phyloP scores from a whole-genome alignment of 2,329 filamentous ascomycete species.

The Conoideocrella luteorostrata region DNA sequence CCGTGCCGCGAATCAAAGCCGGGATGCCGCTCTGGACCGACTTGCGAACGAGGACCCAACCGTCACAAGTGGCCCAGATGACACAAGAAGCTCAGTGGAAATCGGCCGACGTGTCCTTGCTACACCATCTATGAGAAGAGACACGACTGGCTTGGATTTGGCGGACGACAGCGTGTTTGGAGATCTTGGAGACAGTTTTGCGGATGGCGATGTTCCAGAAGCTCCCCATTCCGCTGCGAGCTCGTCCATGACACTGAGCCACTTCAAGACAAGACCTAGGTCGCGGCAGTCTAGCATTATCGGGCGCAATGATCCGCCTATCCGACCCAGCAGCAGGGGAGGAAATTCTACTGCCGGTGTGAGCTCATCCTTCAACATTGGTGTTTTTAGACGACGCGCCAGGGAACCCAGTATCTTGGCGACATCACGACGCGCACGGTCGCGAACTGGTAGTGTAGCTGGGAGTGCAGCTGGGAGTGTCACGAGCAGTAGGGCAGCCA shows the following conservation, averaged over 20 bases:
- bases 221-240: constrained; percentile 35
- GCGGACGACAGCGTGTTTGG: constrained; percentile 43
- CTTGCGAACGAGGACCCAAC: constrained; percentile 29
- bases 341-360: constrained; percentile 41
- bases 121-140: constrained; percentile 29
- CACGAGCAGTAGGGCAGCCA: constrained; percentile 13
- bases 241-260: constrained; percentile 40
- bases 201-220: constrained; percentile 28
- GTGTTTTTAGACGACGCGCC: constrained; percentile 49
- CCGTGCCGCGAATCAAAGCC: constrained; percentile 19
- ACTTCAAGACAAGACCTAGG: constrained; percentile 33
- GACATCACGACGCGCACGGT: constrained; percentile 37
- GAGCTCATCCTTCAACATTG: constrained; percentile 48
- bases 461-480: constrained; percentile 6
- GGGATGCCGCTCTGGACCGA: constrained; percentile 30
- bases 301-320: constrained; percentile 44
- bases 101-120: constrained; percentile 28
- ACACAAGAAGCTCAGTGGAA: constrained; percentile 29
- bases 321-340: constrained; percentile 46
- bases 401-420: constrained; percentile 58
- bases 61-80: constrained; percentile 19
- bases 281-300: constrained; percentile 45
- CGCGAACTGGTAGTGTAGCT: constrained; percentile 18
- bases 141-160: constrained; percentile 42
- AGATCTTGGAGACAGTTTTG: constrained; percentile 36